Evolutionary conservation across 371 early-diverging fungal genomes (phyloP), one percentile per base, ranked within the genome.

Genomic region (Mortierella sp.): DNA sequence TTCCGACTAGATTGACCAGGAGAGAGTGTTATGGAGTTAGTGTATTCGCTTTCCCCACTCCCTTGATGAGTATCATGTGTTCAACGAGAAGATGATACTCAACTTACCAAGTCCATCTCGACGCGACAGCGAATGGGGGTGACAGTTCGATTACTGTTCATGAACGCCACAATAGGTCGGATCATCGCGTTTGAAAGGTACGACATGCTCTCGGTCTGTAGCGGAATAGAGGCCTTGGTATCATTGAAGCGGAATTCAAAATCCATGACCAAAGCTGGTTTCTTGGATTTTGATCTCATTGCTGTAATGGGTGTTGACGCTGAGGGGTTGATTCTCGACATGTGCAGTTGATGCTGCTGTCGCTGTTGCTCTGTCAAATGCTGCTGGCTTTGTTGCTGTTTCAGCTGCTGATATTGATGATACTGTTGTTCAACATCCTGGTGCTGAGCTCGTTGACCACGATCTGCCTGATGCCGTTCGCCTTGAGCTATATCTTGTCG

Each of bases 101-200:
- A 1, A 66, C 83, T 65, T 79, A 89, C 93, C 49, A 93, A 60
- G 56, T 90, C 89, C 83, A 94, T 86, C 24, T 90, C 88, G 9
- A 94, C 83, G 47, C 90, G 88, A 64, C 92, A 92, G 23, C 89
- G 85, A 72, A 97, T 88, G 1, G 95, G 93, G 5, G 95, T 90
- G 43, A 87, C 86, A 1, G 94, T 94, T 32, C 93, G 88, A 80
- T 96, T 93, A 14, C 92, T 88, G 71, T 97, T 96, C 87, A 99
- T 93, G 69, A 93, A 99, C 3, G 92, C 97, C 0, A 97, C 94
- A n/a, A 97, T 87, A 1, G 99, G 98, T 2, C 97, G 85, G 12
- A 97, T 89, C 73, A 96, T 84, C 6, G 97, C 95, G 32, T 89
- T 89, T 59, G 86, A 92, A 42, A 97, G 78, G 63, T 94, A 94